Evolutionary conservation across 495 filamentous ascomycete species (phyloP).

Genomic region (Penicillium robsamsonii): DNA sequence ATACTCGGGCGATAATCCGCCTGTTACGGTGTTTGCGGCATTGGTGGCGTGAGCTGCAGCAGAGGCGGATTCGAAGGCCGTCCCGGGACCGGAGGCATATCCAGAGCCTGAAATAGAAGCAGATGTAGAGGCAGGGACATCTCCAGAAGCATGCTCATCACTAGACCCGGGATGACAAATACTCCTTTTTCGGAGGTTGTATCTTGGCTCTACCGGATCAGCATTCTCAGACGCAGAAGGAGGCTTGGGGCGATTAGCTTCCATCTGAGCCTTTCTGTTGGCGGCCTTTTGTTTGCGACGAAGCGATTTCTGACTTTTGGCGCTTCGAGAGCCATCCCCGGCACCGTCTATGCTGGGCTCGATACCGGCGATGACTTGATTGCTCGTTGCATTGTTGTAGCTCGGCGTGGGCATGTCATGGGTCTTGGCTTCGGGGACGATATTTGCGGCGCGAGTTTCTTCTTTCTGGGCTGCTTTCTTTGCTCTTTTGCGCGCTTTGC

Average conservation of each 20-base stretch:
- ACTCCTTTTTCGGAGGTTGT: background rate
- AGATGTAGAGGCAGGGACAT: background rate
- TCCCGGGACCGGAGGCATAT: background rate
- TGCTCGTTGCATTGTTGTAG: background rate
- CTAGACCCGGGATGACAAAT: no score
- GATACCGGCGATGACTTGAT: background rate
- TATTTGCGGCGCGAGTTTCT: background rate
- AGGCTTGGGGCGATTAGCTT: background rate
- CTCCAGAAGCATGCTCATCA: no score
- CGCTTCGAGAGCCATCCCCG: background rate
- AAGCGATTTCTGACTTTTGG: background rate
- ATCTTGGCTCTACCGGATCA: background rate
- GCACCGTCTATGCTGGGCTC: background rate
- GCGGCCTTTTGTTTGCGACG: background rate
- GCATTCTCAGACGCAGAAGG: background rate
- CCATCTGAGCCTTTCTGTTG: background rate
- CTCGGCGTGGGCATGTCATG: background rate
- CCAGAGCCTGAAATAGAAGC: background rate
- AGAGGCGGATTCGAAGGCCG: background rate
- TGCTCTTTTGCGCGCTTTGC: background rate
- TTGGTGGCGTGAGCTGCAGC: background rate
- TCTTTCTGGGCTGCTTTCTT: background rate
- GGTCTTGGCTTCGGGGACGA: background rate
- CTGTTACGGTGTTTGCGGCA: background rate
- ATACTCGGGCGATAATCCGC: background rate